Evolutionary conservation across 331 rosid species (phyloP).

Genomic region (Telfairia occidentalis): DNA sequence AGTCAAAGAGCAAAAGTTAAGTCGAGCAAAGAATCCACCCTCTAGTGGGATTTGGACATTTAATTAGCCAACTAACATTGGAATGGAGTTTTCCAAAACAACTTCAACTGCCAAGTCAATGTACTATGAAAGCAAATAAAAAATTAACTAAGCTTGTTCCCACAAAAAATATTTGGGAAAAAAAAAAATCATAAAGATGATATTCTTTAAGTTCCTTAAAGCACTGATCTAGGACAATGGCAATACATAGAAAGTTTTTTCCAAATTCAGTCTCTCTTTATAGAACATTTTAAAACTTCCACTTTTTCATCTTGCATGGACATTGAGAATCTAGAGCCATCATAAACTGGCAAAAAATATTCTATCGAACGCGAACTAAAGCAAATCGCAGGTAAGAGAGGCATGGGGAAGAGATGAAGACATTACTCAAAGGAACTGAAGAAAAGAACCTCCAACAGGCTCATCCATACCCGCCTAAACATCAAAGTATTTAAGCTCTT

Average conservation of each 20-base stretch:
- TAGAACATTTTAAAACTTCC: background rate
- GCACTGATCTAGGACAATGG: background rate
- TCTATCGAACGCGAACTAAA: background rate
- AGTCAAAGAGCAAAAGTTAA: too few relatives aligned
- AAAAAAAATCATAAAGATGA: too few relatives aligned
- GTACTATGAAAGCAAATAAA: too few relatives aligned
- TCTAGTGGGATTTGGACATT: too few relatives aligned
- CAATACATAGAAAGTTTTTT: background rate
- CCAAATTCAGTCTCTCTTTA: too few relatives aligned
- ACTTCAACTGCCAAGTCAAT: too few relatives aligned
- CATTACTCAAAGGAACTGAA: background rate
- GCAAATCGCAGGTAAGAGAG: background rate
- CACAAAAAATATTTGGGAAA: too few relatives aligned
- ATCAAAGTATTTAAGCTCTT: background rate
- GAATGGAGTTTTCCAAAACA: too few relatives aligned
- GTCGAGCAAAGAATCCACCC: too few relatives aligned
- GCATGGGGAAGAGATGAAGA: background rate
- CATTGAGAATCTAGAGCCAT: background rate
- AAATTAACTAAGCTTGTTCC: too few relatives aligned
- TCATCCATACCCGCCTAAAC: background rate
- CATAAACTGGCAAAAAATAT: background rate
- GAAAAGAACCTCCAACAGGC: background rate
- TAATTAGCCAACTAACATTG: too few relatives aligned
- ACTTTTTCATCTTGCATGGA: background rate
- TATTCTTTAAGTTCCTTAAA: background rate